Evolutionary conservation across 1,139 yeast species (phyloP), one percentile per base, ranked within the genome.

Genomic region (Yamadazyma diospyri): DNA sequence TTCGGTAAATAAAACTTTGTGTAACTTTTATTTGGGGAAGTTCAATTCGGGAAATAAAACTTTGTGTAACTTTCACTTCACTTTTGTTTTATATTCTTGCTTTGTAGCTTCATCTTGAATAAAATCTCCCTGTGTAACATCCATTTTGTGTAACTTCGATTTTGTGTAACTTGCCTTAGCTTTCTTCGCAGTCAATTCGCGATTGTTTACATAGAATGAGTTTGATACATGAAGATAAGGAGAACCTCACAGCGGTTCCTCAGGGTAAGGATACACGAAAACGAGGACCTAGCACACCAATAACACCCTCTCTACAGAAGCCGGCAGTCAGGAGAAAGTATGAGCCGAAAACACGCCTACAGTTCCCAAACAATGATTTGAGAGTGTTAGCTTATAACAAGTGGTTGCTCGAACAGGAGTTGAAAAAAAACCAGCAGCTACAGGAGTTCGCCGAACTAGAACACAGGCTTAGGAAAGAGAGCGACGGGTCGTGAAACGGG

Each of bases 271-370:
- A 16, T 7, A 23, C 14, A 6, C 26, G 40, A 17, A 58, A 58
- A 37, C 41, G 64, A 30, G 53, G 51, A 1, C 58, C 63, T 7
- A 42, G 53, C 3, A 56, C 64, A 3, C 64, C 64, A 2, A 37
- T 57, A 25, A 43, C 54, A 8, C 53, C 55, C 8, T 44, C 55
- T 11, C 41, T 43, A 25, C 39, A 43, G 14, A 50, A 42, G 22
- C 43, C 45, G 19, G 35, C 39, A n/a, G 43, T 45, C 12, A 46
- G 57, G 30, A 41, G 59, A 27, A 48, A 43, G 23, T 19, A 45
- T 10, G 41, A 37, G 8, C 27, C 23, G 10, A 29, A 29, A 23
- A 21, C 16, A n/a, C 10, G 12, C 17, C 14, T 37, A 6, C n/a
- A 15, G 5, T 35, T 39, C 27, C 34, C 19, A 15, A 41, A 38